A percentile compares a stretch with the other conserved stretches of the same genome.
These are phyloP conservation scores for Euphorbia pulcherrima DNA, from an alignment of 345 rosid species.

Conservation along the genomic window DNA sequence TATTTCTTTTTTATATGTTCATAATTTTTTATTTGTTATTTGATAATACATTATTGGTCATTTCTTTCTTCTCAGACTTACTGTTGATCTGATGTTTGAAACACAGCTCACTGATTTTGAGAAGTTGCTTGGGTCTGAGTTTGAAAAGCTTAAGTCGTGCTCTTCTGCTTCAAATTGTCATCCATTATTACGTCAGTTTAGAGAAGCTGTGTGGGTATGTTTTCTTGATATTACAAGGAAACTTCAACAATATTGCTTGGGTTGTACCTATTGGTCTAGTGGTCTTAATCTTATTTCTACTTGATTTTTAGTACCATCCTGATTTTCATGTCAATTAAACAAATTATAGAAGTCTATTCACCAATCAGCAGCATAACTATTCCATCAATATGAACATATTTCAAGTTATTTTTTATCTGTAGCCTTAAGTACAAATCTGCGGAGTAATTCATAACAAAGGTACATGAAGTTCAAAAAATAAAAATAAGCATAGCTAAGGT, in stretches of 20 bases:
- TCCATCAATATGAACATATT: neutral
- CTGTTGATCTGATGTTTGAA: conserved; percentile 19
- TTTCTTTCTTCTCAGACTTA: neutral
- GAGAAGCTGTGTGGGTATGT: conserved; percentile 81
- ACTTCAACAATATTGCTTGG: neutral
- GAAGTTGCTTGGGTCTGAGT: conserved; percentile 59
- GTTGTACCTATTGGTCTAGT: conserved; percentile 4
- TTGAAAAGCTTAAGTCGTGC: conserved; percentile 43
- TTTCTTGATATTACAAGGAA: conserved; percentile 9
- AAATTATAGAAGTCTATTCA: neutral
- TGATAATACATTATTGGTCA: neutral
- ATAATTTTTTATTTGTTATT: neutral
- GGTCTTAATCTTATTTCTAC: conserved; percentile 3
- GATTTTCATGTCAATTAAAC: neutral
- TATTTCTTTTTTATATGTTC: neutral
- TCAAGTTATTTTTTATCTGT: neutral
- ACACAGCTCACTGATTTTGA: conserved; percentile 71
- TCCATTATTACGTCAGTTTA: conserved; percentile 59
- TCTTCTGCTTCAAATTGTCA: conserved; percentile 42
- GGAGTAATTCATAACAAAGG: neutral
- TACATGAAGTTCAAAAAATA: neutral
- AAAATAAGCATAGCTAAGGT: neutral
- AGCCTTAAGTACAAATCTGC: neutral
- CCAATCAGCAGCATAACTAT: neutral
- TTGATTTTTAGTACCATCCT: neutral